Percentiles rank a stretch among this genome's conserved stretches.
phyloP scores from a whole-genome alignment of 1,284 basidiomycete species.

The Apiotrichum laibachii region DNA sequence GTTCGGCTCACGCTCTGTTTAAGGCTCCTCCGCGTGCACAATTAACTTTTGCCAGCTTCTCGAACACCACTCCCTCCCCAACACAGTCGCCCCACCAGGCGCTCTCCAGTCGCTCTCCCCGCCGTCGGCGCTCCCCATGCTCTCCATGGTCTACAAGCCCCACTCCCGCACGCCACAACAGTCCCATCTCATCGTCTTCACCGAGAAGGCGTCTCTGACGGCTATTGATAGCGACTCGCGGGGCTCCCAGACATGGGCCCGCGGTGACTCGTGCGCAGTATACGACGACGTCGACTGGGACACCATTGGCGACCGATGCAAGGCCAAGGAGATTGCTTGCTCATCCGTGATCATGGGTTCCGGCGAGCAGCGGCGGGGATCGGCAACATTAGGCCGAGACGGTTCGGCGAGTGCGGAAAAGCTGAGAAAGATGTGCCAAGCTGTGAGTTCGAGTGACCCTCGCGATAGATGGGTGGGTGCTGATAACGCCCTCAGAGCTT shows the following conservation, averaged over 20 bases:
- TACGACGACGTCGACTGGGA: conserved; percentile 25
- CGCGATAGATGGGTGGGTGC: not conserved
- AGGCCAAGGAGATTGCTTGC: conserved; percentile 19
- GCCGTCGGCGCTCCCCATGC: conserved; percentile 18
- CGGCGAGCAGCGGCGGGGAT: not conserved
- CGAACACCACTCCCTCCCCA: conserved; percentile 19
- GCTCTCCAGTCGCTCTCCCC: conserved; percentile 18
- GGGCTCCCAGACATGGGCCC: conserved; percentile 12
- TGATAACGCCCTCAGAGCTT: conserved; percentile 4
- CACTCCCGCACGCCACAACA: conserved; percentile 8
- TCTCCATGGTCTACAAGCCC: conserved; percentile 19
- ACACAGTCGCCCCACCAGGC: conserved; percentile 9
- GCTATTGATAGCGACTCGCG: conserved; percentile 20
- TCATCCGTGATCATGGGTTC: conserved; percentile 22
- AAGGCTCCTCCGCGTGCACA: not conserved
- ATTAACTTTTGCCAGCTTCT: conserved; percentile 18
- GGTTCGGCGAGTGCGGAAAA: conserved; percentile 19
- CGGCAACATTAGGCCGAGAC: conserved; percentile 8
- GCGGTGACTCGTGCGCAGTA: conserved; percentile 15
- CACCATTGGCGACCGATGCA: conserved; percentile 21
- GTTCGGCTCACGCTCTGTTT: not conserved
- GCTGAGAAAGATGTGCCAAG: conserved; percentile 24
- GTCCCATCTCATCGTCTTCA: conserved; percentile 22
- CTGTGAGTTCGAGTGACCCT: conserved; percentile 10
- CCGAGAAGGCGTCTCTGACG: conserved; percentile 18